Evolutionary conservation across 2,329 filamentous ascomycete genomes (phyloP), one percentile per base, ranked within the genome.

Genomic region (Aspergillus cejpii): DNA sequence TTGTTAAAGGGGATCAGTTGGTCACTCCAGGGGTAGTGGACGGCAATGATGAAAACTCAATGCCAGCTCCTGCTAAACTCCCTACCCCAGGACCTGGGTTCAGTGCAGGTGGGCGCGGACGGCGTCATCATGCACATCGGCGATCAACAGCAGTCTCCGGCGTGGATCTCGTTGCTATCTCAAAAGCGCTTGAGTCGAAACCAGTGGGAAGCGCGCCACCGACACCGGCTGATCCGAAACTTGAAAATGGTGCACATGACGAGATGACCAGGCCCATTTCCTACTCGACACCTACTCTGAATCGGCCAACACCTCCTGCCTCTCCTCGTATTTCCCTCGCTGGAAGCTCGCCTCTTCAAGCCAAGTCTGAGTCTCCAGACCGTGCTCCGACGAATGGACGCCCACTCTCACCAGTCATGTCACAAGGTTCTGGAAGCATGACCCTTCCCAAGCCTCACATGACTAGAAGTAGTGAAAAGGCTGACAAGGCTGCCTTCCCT

Each of bases 371-470:
- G 6, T 44, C 50, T 19, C 45, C 52, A 15, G 43, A 44, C 20
- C 50, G 56, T 15, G 45, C 55, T 44, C 29, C 53, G 37, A 43
- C 85, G 51, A 90, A 90, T 55, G 85, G 85, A 4, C 79, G 87
- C 8, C 89, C 90, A 0, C 69, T 94, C 14, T 95, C 90, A 1
- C 74, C 90, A 15, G 81, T 94, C 11, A 94, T 88, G 1, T 90
- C 83, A 15, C 88, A 92, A 62, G 88, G 87, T 0, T 84, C 87
- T 37, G 89, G 83, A 60, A 92, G 85, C 2, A 71, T 80, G 43
- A 75, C 75, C 1, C 88, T 86, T 0, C 76, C 83, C 14, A 78
- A 81, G 31, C 77, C 77, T 3, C 79, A 81, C 4, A 87, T 91
- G 62, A 87, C 83, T 26, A 85, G 85, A 20, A 85, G 84, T 45